Base-by-base conservation (phyloP, 2,329 filamentous ascomycete genomes). In the Botryosphaeria dothidea region DNA sequence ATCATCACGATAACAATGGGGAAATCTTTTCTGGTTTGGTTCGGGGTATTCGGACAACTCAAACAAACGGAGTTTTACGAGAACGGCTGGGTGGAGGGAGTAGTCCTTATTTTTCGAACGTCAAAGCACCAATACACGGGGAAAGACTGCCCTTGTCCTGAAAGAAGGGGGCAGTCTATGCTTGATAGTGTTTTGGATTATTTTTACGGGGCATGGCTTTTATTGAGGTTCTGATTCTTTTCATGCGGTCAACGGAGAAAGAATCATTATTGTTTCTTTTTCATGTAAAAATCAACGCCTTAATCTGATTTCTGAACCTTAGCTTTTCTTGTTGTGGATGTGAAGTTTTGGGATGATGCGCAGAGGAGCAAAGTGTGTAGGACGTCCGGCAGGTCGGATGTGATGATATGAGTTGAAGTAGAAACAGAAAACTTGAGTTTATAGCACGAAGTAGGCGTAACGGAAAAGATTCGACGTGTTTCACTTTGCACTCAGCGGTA, bases 61-160 rank as follows among this genome's bases (percentile, higher is more conserved):
- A 52, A 52, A 43, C 52, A 41, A 25, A 58, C 41, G 56, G 56
- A 60, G 56, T 60, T 60, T 46, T 34, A 46, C 25, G 56, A 60
- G 56, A 60, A 60, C 41, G 41, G 56, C 29, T 17, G 25, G 11
- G 17, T 34, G 21, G 21, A 23, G 29, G 49, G 49, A 19, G 19
- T 52, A 13, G 29, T 27, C 34, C n/a, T 52, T 31, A 11, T 34
- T 52, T 21, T n/a, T 29, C 49, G 19, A 52, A 31, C 29, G 29
- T 34, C 15, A 6, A 19, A 34, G 31, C 29, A 31, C 21, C 17
- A 21, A n/a, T 15, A 19, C 25, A 52, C 29, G 19, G 27, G 31
- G 31, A 34, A 11, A 21, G 49, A 21, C 29, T n/a, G 27, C 17
- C n/a, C 17, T 21, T 34, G n/a, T 13, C n/a, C 13, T 21, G 49